Base-by-base conservation (phyloP, 2,329 filamentous ascomycete genomes). In the Cucurbitaria berberidis region DNA sequence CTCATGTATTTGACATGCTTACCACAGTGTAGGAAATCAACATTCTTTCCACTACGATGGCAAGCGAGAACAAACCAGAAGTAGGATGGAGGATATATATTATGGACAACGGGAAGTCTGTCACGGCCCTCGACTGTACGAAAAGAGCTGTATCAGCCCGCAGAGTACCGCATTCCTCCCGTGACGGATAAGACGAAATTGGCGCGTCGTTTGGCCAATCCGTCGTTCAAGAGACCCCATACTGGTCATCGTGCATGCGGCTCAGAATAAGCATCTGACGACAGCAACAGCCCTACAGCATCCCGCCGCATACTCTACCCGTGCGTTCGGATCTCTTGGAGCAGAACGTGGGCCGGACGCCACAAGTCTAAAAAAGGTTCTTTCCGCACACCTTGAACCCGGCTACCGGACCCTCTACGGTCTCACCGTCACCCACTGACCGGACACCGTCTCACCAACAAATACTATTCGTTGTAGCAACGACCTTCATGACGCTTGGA, bases 231-330 rank as follows among this genome's bases (percentile, higher is more conserved):
- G 38, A 54, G 38, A 48, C 53, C 40, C 52, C 32, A 49, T 57
- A 56, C 41, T 46, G 47, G 49, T 52, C 49, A 59, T 59, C 41
- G 53, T 66, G 59, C 59, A 63, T 71, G 70, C 58, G 68, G 69
- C 70, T 74, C 67, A 64, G 57, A 63, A 66, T 64, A 72, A 72
- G 66, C 63, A 66, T 74, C 70, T 74, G 63, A 74, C 70, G 68
- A 70, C 69, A 72, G 65, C 70, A 72, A 64, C 70, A 71, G 35
- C 51, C 59, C 45, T 62, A 62, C 55, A 59, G 55, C 53, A 51
- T 64, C 60, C 60, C 57, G 57, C 58, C 59, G 53, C 62, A 58
- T 41, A 42, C 50, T 61, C 44, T 44, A 51, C 53, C 45, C 46
- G 53, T 62, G 55, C 43, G 51, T 55, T 50, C 47, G 47, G 48